These are phyloP conservation scores for Candida sojae DNA, from an alignment of 1,139 yeast species.

Conservation along the genomic window DNA sequence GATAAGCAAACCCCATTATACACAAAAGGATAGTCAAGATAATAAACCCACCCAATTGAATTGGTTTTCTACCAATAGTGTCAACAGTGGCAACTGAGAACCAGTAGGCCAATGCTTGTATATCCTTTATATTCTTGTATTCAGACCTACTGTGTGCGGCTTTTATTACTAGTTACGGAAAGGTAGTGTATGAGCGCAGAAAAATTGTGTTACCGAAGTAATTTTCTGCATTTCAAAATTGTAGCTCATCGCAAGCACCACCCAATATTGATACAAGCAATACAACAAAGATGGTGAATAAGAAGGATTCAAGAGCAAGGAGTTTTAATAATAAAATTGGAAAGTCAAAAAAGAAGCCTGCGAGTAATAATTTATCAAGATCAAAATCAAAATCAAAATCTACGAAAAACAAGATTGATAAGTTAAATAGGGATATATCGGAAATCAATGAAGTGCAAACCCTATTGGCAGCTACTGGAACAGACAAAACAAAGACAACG, in stretches of 20 bases:
- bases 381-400: constrained; percentile 29
- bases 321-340: constrained; percentile 1
- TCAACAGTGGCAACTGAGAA: constrained; percentile 74
- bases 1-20: constrained; percentile 77
- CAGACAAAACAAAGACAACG: constrained; percentile 11
- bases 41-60: constrained; percentile 74
- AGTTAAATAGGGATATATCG: constrained; percentile 41
- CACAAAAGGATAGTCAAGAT: constrained; percentile 69
- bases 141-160: background rate
- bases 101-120: constrained; percentile 70
- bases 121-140: too few species aligned
- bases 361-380: constrained; percentile 7
- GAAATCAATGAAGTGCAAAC: constrained; percentile 39
- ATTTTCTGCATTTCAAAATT: too few species aligned
- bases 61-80: constrained; percentile 76
- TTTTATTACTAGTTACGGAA: background rate
- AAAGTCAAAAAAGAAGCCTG: constrained; percentile 4
- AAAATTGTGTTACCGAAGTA: too few species aligned
- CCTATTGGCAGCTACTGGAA: constrained; percentile 17
- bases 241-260: background rate
- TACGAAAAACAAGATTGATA: constrained; percentile 41
- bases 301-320: background rate
- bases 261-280: background rate
- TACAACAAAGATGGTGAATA: background rate
- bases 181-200: background rate